Evolutionary conservation across 371 early-diverging fungal genomes (phyloP), one percentile per base, ranked within the genome.

Genomic region (Mucor racemosus): DNA sequence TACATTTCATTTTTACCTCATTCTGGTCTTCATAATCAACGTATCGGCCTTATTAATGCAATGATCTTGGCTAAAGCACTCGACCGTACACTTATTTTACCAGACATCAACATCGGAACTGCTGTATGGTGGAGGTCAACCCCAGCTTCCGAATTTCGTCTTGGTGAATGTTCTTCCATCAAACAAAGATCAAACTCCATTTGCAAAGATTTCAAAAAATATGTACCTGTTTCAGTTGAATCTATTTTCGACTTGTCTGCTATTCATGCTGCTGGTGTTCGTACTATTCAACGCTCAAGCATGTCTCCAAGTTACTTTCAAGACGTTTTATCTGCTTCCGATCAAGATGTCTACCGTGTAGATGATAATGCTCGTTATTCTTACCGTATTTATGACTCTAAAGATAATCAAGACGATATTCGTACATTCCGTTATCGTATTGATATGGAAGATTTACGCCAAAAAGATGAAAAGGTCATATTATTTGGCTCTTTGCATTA

Each of bases 11-110:
- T 77, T 68, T 60, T 85, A 15, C 89, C 89, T 21, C 89, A 89
- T 67, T 86, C 85, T 15, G 89, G 89, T 13, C 76, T 87, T 42
- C 83, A 86, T 57, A 87, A 86, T 46, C 89, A 89, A 66, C 80
- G 84, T 6, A 75, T 85, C 31, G 75, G 81, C 8, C 76, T 87
- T 38, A 80, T 84, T 60, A 88, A 88, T 48, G 86, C 86, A 1
- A 65, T 84, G 34, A 60, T 88, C 8, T 73, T 88, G 3, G 84
- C 89, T n/a, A 76, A 79, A 9, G 79, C 81, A 33, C 71, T 84
- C 64, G 80, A 87, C 34, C 82, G 87, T n/a, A 88, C 86, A 3
- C 67, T 88, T 35, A 50, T 88, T 11, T 61, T 86, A 17, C 86
- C 89, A 0, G 76, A 76, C 57, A 66, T 77, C 19, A 83, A 80